Percentiles rank a stretch among this genome's conserved stretches.
These are phyloP conservation scores for Ormosia semicastrata DNA, from an alignment of 306 rosid genomes.

Conservation along the genomic window DNA sequence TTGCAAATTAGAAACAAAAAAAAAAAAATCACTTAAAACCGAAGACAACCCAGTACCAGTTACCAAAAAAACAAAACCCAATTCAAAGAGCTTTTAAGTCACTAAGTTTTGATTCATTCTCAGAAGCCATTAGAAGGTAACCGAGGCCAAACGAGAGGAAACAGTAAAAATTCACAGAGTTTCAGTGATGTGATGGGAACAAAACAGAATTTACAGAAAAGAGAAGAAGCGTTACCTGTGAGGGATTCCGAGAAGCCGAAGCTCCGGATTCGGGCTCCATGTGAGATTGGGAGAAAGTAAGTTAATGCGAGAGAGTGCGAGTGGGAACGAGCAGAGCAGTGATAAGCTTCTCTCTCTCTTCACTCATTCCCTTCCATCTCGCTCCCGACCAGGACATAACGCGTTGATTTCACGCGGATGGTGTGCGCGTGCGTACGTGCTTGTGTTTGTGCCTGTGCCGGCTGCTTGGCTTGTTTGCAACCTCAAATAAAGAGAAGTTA, in stretches of 20 bases:
- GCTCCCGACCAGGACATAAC: not conserved
- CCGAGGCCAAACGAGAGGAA: too few species aligned
- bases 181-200: not conserved
- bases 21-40: not conserved
- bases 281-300: not conserved
- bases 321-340: too few species aligned
- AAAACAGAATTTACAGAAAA: not conserved
- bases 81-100: too few species aligned
- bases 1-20: not conserved
- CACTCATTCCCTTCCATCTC: not conserved
- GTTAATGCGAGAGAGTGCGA: not conserved
- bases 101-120: too few species aligned
- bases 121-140: too few species aligned
- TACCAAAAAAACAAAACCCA: too few species aligned
- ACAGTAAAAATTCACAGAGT: not conserved
- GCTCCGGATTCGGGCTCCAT: constrained; percentile 51
- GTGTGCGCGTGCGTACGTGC: not conserved
- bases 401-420: not conserved
- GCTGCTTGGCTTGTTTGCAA: not conserved
- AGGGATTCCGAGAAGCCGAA: constrained; percentile 28
- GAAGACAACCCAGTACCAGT: not conserved
- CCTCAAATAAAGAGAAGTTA: too few species aligned
- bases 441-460: not conserved
- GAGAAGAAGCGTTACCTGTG: constrained; percentile 27
- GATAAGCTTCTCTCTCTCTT: not conserved